Evolutionary conservation across 345 rosid species (phyloP).

Genomic region (Syzygium aqueum): DNA sequence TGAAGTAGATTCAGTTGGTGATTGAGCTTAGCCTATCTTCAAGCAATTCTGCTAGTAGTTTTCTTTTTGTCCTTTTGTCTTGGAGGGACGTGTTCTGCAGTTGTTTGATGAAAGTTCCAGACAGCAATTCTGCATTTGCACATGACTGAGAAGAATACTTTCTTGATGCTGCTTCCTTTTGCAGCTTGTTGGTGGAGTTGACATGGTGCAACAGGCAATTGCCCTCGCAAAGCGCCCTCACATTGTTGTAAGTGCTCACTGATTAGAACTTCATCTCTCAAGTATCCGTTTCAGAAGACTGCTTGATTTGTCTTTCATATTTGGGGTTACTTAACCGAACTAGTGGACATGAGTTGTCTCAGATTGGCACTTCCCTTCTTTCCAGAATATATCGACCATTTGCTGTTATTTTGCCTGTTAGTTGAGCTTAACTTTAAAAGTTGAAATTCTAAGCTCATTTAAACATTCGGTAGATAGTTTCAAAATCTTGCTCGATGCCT

Average conservation of each 20-base stretch:
- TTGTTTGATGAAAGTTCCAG: background rate
- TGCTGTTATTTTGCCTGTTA: background rate
- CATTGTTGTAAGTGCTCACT: conserved; percentile 44
- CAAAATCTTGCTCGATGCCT: background rate
- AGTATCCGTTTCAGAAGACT: background rate
- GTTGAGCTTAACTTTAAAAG: background rate
- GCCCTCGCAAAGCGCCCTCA: conserved; percentile 80
- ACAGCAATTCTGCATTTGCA: background rate
- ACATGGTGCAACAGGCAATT: conserved; percentile 74
- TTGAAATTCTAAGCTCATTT: background rate
- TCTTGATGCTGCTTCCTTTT: background rate
- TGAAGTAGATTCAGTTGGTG: background rate
- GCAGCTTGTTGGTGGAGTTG: conserved; percentile 93
- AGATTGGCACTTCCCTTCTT: background rate
- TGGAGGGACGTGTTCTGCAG: background rate
- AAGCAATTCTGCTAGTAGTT: background rate
- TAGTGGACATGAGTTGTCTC: background rate
- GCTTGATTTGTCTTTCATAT: background rate
- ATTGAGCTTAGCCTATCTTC: background rate
- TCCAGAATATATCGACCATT: background rate
- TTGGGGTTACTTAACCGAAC: background rate
- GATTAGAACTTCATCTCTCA: background rate
- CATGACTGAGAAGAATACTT: background rate
- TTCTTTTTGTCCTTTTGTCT: background rate
- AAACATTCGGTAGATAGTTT: background rate